Percentiles rank a stretch among this genome's conserved stretches.
Evolutionary conservation across 495 filamentous ascomycete species (phyloP).

Genomic region (Parmelia sp.): DNA sequence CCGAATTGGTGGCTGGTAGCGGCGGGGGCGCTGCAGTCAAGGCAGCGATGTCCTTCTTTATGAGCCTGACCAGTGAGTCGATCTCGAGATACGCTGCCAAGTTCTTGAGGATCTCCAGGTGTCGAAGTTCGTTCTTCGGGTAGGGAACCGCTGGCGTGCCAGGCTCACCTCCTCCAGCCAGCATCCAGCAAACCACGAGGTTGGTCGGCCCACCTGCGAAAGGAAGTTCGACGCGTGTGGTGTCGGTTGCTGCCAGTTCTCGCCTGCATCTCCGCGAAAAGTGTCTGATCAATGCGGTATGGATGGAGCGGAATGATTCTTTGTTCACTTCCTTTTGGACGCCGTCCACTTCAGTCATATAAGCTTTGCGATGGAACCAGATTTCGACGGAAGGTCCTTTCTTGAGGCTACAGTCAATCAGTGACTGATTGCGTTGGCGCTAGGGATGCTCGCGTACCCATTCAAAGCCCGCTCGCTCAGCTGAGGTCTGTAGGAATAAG

Average conservation of each 20-base stretch:
- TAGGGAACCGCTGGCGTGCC: not conserved
- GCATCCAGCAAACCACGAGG: not conserved
- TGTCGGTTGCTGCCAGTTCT: not conserved
- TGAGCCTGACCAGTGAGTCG: not conserved
- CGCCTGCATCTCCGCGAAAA: not conserved
- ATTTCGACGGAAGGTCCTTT: not conserved
- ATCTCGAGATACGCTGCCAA: not conserved
- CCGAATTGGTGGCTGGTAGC: not conserved
- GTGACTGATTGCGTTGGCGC: not conserved
- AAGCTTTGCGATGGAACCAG: not conserved
- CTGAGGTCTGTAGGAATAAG: too few species aligned
- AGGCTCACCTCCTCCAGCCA: not conserved
- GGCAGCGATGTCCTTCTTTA: not conserved
- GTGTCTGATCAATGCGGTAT: not conserved
- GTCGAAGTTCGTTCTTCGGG: not conserved
- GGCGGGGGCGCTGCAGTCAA: too few species aligned
- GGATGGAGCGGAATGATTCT: not conserved
- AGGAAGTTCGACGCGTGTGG: not conserved
- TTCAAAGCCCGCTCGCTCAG: too few species aligned
- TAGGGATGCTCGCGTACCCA: not conserved
- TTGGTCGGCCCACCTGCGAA: not conserved
- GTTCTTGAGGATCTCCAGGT: not conserved
- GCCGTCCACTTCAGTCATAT: not conserved
- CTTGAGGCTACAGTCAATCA: not conserved
- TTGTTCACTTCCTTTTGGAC: not conserved